phyloP scores from a whole-genome alignment of 2,329 filamentous ascomycete species.

The Fusarium sacchari region DNA sequence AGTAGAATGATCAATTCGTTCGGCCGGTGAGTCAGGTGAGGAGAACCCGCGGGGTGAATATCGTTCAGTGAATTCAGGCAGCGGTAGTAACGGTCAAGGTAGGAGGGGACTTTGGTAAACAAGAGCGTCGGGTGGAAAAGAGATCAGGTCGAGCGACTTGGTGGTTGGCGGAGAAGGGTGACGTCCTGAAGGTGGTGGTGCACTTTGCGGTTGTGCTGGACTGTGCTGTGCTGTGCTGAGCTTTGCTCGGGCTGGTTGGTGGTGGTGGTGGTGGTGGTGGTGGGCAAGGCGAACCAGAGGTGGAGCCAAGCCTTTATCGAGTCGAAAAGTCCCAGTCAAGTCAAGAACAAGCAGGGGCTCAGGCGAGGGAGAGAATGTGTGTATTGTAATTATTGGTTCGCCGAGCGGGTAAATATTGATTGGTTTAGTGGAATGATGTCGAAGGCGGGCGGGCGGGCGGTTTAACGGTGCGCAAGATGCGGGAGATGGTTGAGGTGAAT shows the following conservation, averaged over 20 bases:
- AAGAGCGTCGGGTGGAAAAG: conserved; percentile 16
- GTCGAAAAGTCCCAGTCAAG: conserved; percentile 24
- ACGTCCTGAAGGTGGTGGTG: conserved; percentile 26
- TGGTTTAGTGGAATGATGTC: conserved; percentile 10
- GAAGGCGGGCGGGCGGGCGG: conserved; percentile 16
- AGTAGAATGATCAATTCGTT: conserved; percentile 9
- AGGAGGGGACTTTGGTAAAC: neutral
- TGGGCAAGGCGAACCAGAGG: conserved; percentile 30
- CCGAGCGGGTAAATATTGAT: conserved; percentile 1
- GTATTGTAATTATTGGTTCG: conserved; percentile 16
- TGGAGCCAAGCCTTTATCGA: conserved; percentile 37
- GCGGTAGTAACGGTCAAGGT: neutral
- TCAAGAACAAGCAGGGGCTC: conserved; percentile 1
- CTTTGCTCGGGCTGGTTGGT: neutral
- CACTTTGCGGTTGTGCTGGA: neutral
- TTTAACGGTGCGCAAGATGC: conserved; percentile 20
- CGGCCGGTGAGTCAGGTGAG: conserved; percentile 10
- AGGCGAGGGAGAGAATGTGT: conserved; percentile 18
- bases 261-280: conserved; percentile 21
- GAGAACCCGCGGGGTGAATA: conserved; percentile 1
- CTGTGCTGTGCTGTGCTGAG: conserved; percentile 7
- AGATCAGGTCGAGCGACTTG: conserved; percentile 7
- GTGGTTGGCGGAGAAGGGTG: conserved; percentile 26
- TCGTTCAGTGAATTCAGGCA: conserved; percentile 7
- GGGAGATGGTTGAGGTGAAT: conserved; percentile 4